Evolutionary conservation across 2,329 filamentous ascomycete species (phyloP).

Genomic region (Aspergillus hortae): DNA sequence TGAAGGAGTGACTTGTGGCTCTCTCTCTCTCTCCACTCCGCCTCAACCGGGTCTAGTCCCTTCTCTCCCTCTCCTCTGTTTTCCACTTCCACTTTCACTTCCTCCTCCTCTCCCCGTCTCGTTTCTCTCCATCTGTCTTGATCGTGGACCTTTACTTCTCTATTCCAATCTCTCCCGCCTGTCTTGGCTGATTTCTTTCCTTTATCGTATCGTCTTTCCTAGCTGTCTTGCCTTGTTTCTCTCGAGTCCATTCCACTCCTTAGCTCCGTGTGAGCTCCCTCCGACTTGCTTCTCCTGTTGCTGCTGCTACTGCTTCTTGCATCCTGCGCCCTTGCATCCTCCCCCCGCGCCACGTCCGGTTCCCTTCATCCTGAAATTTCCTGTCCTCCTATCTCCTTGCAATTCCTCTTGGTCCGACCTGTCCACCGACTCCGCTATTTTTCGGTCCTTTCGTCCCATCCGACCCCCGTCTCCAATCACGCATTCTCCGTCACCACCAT

Average conservation of each 20-base stretch:
- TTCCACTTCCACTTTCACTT: background rate
- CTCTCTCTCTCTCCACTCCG: background rate
- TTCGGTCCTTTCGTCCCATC: constrained; percentile 4
- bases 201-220: constrained; percentile 2
- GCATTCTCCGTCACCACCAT: background rate
- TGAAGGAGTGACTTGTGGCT: background rate
- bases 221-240: background rate
- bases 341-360: background rate
- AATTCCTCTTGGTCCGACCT: constrained; percentile 3
- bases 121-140: background rate
- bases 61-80: constrained; percentile 1
- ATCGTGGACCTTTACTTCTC: background rate
- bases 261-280: background rate
- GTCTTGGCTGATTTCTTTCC: constrained; percentile 2
- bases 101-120: background rate
- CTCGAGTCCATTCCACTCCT: background rate
- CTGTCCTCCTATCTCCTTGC: background rate
- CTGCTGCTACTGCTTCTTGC: constrained; percentile 2
- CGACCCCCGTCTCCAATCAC: background rate
- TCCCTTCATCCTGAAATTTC: background rate
- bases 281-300: background rate
- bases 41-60: constrained; percentile 1
- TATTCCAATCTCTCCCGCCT: constrained; percentile 2
- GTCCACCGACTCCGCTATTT: constrained; percentile 2
- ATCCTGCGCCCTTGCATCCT: background rate